phyloP scores from a whole-genome alignment of 805 yeast genomes.

The Yarrowia divulgata region DNA sequence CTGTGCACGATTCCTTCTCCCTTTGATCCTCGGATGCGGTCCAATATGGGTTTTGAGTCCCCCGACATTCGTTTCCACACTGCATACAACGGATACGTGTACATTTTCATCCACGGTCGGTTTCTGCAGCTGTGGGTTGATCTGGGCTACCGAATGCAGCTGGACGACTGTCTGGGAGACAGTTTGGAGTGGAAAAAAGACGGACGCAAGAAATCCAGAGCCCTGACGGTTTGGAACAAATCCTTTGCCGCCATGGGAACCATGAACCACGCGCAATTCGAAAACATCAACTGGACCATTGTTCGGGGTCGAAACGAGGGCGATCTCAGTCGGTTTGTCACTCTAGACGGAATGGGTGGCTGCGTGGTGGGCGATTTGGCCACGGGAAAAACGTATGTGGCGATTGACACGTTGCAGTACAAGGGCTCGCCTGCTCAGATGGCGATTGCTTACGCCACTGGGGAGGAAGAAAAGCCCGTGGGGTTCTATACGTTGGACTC shows the following conservation, averaged over 20 bases:
- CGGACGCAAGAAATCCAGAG: background rate
- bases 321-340: background rate
- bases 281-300: background rate
- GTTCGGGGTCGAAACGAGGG: background rate
- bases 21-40: background rate
- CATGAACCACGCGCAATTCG: slow-evolving; percentile 1
- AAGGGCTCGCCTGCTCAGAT: background rate
- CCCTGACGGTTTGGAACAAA: background rate
- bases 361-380: background rate
- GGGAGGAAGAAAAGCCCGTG: background rate
- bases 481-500: slow-evolving; percentile 1
- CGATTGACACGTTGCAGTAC: background rate
- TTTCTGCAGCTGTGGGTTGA: slow-evolving; percentile 2
- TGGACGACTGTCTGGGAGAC: slow-evolving; percentile 7
- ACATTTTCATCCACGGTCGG: slow-evolving; percentile 4
- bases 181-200: background rate
- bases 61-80: background rate
- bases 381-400: background rate
- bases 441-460: background rate
- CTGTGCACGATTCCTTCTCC: background rate
- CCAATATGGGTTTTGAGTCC: background rate
- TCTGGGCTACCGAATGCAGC: background rate
- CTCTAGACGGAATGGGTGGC: slow-evolving; percentile 2
- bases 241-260: background rate
- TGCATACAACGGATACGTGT: background rate